phyloP scores from a whole-genome alignment of 257 asterid genomes.

The Craterostigma plantagineum region DNA sequence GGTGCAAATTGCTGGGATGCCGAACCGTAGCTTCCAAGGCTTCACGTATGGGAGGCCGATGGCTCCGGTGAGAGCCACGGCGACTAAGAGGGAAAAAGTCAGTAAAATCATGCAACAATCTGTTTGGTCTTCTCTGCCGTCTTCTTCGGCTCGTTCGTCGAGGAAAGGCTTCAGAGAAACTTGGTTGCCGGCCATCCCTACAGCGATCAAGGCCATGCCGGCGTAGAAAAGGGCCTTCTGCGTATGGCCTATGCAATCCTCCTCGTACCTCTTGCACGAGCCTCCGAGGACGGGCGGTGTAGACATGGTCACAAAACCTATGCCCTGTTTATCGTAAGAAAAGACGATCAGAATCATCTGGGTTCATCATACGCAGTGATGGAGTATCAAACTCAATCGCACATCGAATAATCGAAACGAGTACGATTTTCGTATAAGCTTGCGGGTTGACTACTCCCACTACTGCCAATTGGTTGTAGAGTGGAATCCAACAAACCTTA shows the following conservation, averaged over 20 bases:
- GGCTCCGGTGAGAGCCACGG: slow-evolving; percentile 1
- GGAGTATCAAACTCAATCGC: too few species aligned
- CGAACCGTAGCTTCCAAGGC: neutral
- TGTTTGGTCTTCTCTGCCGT: neutral
- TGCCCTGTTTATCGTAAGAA: slow-evolving; percentile 15
- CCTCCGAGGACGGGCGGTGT: slow-evolving; percentile 10
- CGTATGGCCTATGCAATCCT: slow-evolving; percentile 4
- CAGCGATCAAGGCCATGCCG: slow-evolving; percentile 19
- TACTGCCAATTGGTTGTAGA: too few species aligned
- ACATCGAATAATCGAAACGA: too few species aligned
- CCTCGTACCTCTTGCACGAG: neutral
- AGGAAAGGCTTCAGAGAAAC: slow-evolving; percentile 17
- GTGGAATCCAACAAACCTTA: too few species aligned
- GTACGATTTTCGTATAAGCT: too few species aligned
- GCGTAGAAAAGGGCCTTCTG: slow-evolving; percentile 20
- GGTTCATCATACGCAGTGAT: too few species aligned
- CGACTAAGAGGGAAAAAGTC: neutral
- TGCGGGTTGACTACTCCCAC: too few species aligned
- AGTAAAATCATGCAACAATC: neutral
- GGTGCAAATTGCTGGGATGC: slow-evolving; percentile 1
- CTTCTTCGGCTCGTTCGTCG: slow-evolving; percentile 7
- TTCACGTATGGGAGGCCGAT: slow-evolving; percentile 2
- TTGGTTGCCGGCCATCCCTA: slow-evolving; percentile 21
- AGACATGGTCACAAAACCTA: slow-evolving; percentile 38
- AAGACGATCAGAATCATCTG: too few species aligned